Base-by-base conservation (phyloP, 2,329 filamentous ascomycete species). In the Pseudocercospora macadamiae region DNA sequence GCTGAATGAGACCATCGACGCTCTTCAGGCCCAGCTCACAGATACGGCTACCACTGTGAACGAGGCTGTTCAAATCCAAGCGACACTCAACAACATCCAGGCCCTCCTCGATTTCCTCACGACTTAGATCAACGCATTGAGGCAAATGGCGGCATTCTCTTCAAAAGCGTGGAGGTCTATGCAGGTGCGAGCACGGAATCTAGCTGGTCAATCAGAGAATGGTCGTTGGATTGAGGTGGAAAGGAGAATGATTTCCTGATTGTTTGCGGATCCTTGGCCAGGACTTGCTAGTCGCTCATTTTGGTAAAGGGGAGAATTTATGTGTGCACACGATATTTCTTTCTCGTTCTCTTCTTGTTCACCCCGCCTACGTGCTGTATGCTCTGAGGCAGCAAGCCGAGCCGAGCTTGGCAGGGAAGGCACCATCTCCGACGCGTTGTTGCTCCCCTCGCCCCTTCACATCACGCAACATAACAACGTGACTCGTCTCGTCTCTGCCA, bases 271-370 rank as follows among this genome's bases (percentile, higher is more conserved):
- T 39, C 36, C 36, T 19, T 39, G 36, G 36, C 36, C 36, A 39
- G 16, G n/a, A n/a, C 36, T 39, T 39, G 36, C 36, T 39, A 39
- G 16, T 39, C 36, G n/a, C 36, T 39, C 36, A 39, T 39, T 37
- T 39, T 39, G 21, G 36, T 39, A 21, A 19, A 39, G 36, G 36
- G 12, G n/a, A 19, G 21, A 39, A 39, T 39, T 39, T 21, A 39
- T 39, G 36, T 39, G 36, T 39, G 36, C 36, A 39, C 36, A 39
- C 36, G 36, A 39, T 18, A 7, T 16, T 16, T 39, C 5, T 4
- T 12, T 16, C 19, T 18, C 36, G 10, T 18, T 39, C n/a, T 32
- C n/a, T 39, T 72, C 75, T n/a, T n/a, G n/a, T n/a, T n/a, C n/a
- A n/a, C n/a, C n/a, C n/a, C n/a, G n/a, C n/a, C n/a, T n/a, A n/a